Conservation (phyloP, 164 flowering plant species). For the Annona squamosa region DNA sequence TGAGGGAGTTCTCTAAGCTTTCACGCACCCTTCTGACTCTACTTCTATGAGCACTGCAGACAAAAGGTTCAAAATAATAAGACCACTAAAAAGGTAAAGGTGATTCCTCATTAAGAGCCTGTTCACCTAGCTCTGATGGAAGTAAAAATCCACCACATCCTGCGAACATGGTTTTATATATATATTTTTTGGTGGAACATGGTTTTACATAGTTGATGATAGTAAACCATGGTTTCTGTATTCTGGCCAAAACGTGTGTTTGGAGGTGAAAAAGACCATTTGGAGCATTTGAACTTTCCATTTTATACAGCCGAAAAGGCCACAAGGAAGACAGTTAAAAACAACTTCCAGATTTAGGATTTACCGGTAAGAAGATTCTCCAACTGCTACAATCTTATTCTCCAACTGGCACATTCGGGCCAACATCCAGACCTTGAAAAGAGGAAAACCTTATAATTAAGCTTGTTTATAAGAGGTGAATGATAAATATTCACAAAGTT, state of each 20-base stretch:
- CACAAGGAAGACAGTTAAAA: background rate
- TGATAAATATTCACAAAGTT: background rate
- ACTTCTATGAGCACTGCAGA: constrained; percentile 58
- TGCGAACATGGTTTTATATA: no score
- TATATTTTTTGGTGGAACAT: no score
- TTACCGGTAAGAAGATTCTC: constrained; percentile 96
- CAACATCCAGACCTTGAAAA: constrained; percentile 82
- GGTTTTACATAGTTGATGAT: no score
- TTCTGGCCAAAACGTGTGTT: no score
- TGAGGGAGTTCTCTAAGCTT: constrained; percentile 71
- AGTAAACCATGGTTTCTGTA: no score
- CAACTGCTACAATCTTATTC: constrained; percentile 91
- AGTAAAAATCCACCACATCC: no score
- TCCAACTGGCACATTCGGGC: constrained; percentile 97
- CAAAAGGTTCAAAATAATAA: background rate
- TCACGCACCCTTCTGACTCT: constrained; percentile 78
- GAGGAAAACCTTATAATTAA: constrained; percentile 1
- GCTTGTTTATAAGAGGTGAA: background rate
- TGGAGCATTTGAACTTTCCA: no score
- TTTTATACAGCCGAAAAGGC: no score
- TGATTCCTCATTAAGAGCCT: background rate
- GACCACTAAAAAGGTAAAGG: constrained; percentile 1
- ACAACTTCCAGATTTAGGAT: constrained; percentile 2
- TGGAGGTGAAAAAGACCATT: no score
- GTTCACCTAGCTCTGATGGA: no score